phyloP scores from a whole-genome alignment of 768 basidiomycete species.

The Panaeolus cyanescens region DNA sequence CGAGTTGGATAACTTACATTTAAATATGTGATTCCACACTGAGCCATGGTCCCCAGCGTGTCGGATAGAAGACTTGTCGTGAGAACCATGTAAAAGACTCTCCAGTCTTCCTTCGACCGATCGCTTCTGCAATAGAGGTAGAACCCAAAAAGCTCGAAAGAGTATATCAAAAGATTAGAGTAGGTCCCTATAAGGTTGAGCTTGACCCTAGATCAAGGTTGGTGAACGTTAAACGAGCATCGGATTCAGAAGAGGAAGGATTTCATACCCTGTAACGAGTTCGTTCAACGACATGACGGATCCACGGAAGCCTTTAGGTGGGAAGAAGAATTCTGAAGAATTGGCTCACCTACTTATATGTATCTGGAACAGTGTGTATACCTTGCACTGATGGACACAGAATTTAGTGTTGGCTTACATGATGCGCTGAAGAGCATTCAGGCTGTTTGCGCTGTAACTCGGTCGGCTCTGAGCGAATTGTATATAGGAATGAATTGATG shows the following conservation, averaged over 20 bases:
- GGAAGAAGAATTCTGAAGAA: not conserved
- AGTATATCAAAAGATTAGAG: not conserved
- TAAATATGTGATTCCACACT: not conserved
- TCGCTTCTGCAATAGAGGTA: not conserved
- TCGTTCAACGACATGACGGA: not conserved
- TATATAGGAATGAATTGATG: not conserved
- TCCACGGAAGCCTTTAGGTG: not conserved
- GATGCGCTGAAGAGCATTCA: not conserved
- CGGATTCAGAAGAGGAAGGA: not conserved
- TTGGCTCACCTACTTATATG: not conserved
- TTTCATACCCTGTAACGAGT: not conserved
- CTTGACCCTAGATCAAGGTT: not conserved
- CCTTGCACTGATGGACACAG: not conserved
- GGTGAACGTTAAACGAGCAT: not conserved
- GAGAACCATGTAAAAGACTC: not conserved
- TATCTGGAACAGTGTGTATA: not conserved
- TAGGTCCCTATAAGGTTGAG: not conserved
- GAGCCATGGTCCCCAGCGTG: not conserved
- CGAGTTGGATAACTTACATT: not conserved
- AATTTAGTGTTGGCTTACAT: not conserved
- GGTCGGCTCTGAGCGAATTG: not conserved
- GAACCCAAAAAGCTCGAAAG: not conserved
- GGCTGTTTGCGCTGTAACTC: not conserved
- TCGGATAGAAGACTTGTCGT: not conserved
- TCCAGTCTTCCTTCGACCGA: not conserved